Base-by-base conservation (phyloP, 2,329 filamentous ascomycete species). In the Aureobasidium sp. region DNA sequence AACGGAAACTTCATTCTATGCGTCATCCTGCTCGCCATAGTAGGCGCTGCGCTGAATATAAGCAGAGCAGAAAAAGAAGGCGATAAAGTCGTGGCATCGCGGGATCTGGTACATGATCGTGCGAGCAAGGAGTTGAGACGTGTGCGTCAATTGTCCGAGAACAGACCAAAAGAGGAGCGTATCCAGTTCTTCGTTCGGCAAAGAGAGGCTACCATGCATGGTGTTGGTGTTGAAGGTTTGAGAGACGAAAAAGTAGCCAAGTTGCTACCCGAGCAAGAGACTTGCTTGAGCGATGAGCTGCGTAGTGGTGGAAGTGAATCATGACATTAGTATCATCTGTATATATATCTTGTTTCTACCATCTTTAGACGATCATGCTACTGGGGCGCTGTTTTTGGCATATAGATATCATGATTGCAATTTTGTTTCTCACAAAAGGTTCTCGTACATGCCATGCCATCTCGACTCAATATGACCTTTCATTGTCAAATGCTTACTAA, bases 181-280 rank as follows among this genome's bases (percentile, higher is more conserved):
- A 90, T 98, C 45, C 87, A 93, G 70, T 89, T 82, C 64, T 98
- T 98, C 74, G 70, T 98, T 66, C 88, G 89, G 72, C 88, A 92
- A 67, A 85, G 93, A 69, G 92, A 96, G 73, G 86, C 87, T 7
- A 76, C 72, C 11, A 77, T 82, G 79, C 77, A 79, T n/a, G 71
- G 69, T 38, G 68, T 67, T 38, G 81, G 82, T 43, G 74, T 78
- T 31, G 81, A 83, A 48, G 76, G 78, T 18, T 71, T 81, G 23
- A 73, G 79, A 58, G 82, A 85, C 43, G 83, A 84, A 65, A 79
- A 77, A 60, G 81, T 81, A 55, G 77, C 80, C 59, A 79, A 80
- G 64, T 54, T 85, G 23, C 71, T 87, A 18, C 81, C 82, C 23
- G 77, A 79, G 18, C 74, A 77, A 20, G 84, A 86, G 69, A 77